A percentile compares a stretch with the other conserved stretches of the same genome.
Conservation (phyloP, 345 rosid species). For the Eucalyptus caleyi region DNA sequence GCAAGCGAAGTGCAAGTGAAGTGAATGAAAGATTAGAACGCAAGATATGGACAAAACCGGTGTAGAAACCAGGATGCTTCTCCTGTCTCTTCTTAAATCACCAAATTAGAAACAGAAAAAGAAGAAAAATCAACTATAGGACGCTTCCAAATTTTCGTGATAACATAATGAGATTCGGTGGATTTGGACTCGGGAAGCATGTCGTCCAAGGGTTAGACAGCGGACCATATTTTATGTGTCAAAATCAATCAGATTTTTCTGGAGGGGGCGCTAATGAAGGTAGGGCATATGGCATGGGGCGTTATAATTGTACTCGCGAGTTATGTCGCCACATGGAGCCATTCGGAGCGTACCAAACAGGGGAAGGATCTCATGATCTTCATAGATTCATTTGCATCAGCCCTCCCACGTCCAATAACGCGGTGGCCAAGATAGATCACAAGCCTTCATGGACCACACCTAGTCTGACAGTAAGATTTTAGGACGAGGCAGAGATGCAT, state of each 20-base stretch:
- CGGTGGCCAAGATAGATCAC: neutral
- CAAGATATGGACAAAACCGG: conserved; percentile 6
- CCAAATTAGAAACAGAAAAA: neutral
- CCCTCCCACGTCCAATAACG: neutral
- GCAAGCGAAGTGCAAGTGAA: conserved; percentile 13
- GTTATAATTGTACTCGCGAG: neutral
- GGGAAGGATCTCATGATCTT: neutral
- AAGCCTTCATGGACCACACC: neutral
- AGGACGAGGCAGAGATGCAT: neutral
- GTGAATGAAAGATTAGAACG: neutral
- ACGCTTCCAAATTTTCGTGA: neutral
- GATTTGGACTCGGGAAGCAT: neutral
- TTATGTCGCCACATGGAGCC: neutral
- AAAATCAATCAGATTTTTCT: neutral
- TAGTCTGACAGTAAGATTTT: neutral
- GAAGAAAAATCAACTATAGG: neutral
- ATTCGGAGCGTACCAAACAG: neutral
- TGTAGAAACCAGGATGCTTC: conserved; percentile 54
- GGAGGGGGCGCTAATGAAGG: neutral
- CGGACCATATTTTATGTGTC: neutral
- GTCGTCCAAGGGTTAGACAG: neutral
- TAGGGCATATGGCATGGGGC: neutral
- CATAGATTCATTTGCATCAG: neutral
- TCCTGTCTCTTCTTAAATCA: neutral
- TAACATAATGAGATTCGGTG: neutral